Evolutionary conservation across 129 eudicot species (phyloP), one percentile per base, ranked within the genome.

Genomic region (Lonicera japonica): DNA sequence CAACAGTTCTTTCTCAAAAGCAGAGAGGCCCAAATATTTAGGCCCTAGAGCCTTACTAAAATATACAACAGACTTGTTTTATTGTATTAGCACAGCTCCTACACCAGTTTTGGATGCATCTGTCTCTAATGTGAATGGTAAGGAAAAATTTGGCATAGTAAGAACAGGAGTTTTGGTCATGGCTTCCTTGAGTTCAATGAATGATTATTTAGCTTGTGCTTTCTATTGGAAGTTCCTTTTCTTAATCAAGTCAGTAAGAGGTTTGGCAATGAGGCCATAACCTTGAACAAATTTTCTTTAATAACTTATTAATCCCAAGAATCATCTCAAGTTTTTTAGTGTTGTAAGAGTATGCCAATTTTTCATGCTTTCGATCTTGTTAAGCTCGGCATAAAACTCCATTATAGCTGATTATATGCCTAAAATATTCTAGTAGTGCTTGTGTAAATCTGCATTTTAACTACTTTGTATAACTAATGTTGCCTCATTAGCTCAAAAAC

Each of bases 1-100:
- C 0, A 61, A 11, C 11, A 67, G 4, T 74, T 74, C 73, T 22
- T 43, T 74, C 10, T 61, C 75, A 48, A 55, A 48, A 0, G 20
- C 29, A 0, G 75, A 68, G 0, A 15, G 11, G 4, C 17, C 34
- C 18, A 5, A 21, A 9, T 15, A 13, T 1, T 1, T 2, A 0
- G 25, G 10, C 7, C 51, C 36, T 6, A 63, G 23, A 0, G 60
- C 52, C 23, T 61, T 67, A 36, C 61, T 68, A 5, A 43, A 3
- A 46, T 19, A 75, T 0, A 71, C 71, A 0, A 75, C 2, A 0
- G 80, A 75, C 0, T 22, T 11, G 0, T 18, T 15, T 0, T 60
- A 11, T 34, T 68, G 75, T 56, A 57, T 69, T 0, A 56, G 22
- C 0, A 56, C 71, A n/a, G 29, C 67, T 4, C 71, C 62, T 0